phyloP scores from a whole-genome alignment of 768 basidiomycete species.

The Crepidotus variabilis region DNA sequence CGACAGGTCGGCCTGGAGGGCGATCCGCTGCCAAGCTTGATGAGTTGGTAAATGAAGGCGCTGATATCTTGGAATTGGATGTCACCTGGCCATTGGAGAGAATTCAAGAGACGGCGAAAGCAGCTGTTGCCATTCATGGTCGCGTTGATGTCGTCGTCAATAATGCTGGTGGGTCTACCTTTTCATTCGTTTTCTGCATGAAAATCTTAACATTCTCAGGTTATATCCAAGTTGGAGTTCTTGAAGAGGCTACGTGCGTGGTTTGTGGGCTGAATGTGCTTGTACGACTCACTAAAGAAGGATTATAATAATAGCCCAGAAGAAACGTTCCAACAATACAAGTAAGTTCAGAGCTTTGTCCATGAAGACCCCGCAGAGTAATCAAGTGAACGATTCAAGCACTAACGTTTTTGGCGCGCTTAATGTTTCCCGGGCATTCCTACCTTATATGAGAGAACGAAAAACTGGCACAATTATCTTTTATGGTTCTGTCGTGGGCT shows the following conservation, averaged over 20 bases:
- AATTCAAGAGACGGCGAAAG: constrained; percentile 29
- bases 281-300: background rate
- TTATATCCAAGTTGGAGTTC: constrained; percentile 26
- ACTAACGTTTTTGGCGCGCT: constrained; percentile 43
- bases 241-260: constrained; percentile 29
- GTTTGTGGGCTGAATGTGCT: background rate
- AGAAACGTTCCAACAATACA: constrained; percentile 31
- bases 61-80: constrained; percentile 34
- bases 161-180: constrained; percentile 30
- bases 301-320: constrained; percentile 28
- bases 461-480: constrained; percentile 38
- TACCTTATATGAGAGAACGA: constrained; percentile 42
- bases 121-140: constrained; percentile 35
- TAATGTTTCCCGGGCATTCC: constrained; percentile 41
- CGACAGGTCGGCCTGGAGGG: constrained; percentile 29
- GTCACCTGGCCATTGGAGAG: constrained; percentile 29
- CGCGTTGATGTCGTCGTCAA: constrained; percentile 45
- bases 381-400: constrained; percentile 15
- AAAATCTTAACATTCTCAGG: constrained; percentile 15
- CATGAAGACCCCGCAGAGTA: background rate
- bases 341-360: constrained; percentile 17
- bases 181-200: too few species aligned
- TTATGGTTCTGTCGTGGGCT: constrained; percentile 36
- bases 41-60: constrained; percentile 24
- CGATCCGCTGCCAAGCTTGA: constrained; percentile 31